Conservation (phyloP, 148 eudicot genomes). For the Selenicereus undatus region DNA sequence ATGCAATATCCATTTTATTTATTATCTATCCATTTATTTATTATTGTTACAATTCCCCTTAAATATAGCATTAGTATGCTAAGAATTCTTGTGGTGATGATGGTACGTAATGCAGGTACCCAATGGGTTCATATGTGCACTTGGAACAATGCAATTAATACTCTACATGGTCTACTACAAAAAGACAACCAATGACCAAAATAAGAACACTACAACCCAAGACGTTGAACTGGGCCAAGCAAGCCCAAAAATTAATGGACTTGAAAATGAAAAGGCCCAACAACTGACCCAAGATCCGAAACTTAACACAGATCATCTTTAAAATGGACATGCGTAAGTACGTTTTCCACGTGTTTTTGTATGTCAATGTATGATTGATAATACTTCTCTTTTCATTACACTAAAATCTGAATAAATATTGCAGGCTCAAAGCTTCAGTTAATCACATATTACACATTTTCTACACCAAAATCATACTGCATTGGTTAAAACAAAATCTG, state of each 20-base stretch:
- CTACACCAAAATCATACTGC: too few species aligned
- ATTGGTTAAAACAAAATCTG: too few species aligned
- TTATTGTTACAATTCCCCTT: too few species aligned
- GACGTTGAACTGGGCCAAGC: slow-evolving; percentile 45
- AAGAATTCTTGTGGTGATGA: background rate
- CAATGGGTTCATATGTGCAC: slow-evolving; percentile 59
- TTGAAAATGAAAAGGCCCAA: slow-evolving; percentile 26
- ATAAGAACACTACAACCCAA: slow-evolving; percentile 35
- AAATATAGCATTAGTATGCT: background rate
- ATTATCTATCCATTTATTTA: too few species aligned
- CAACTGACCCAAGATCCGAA: slow-evolving; percentile 17
- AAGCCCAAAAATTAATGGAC: slow-evolving; percentile 4
- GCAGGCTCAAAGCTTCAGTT: too few species aligned
- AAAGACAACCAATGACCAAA: slow-evolving; percentile 29
- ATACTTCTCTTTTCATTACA: background rate
- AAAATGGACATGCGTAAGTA: slow-evolving; percentile 11
- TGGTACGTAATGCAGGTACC: slow-evolving; percentile 42
- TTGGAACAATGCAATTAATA: slow-evolving; percentile 66
- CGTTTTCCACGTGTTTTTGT: background rate
- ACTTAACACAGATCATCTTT: slow-evolving; percentile 19
- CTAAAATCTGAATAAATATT: too few species aligned
- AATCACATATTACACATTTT: too few species aligned
- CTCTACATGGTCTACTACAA: slow-evolving; percentile 57
- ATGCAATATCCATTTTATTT: too few species aligned
- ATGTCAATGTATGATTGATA: background rate